Evolutionary conservation across 208 protist species (phyloP), one percentile per base, ranked within the genome.

Genomic region (Trypanosoma mega): DNA sequence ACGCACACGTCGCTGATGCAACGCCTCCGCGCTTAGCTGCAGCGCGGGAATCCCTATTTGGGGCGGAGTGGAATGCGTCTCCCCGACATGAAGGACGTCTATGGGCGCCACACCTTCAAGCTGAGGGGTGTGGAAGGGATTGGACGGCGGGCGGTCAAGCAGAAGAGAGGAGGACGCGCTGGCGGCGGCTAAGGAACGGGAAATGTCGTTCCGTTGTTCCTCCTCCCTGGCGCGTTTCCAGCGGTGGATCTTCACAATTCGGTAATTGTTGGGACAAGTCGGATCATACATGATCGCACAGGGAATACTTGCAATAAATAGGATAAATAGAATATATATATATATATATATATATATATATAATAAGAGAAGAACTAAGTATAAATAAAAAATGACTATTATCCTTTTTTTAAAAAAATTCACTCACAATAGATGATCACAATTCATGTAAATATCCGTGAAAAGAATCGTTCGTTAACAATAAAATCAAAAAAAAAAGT

Each of bases 1-100:
- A 26, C 74, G 74, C 16, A 94, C 67, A 9, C 88, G 84, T n/a
- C 65, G 68, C 20, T 65, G 72, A 58, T 91, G 83, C 12, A 94
- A 53, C 56, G 90, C 85, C 68, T 94, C 88, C 1, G 85, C 85
- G 21, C 78, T 80, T 4, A 90, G 52, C 23, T 67, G 68, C 43
- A 94, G 47, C 31, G 67, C 50, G 0, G 64, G 36, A 2, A 63
- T 34, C 0, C 36, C 65, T 3, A 0, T 31, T 0, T 23, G 46
- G 1, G 14, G 41, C 2, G 24, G 18, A 33, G n/a, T 1, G 45
- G 30, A 30, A 29, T 29, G 33, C 29, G 29, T 20, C 11, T 5
- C 27, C 51, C 39, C 24, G n/a, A 69, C n/a, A n/a, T n/a, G n/a
- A n/a, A n/a, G n/a, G n/a, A n/a, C n/a, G n/a, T n/a, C n/a, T n/a